Evolutionary conservation across 2,329 filamentous ascomycete genomes (phyloP), one percentile per base, ranked within the genome.

Genomic region (Amphichorda felina): DNA sequence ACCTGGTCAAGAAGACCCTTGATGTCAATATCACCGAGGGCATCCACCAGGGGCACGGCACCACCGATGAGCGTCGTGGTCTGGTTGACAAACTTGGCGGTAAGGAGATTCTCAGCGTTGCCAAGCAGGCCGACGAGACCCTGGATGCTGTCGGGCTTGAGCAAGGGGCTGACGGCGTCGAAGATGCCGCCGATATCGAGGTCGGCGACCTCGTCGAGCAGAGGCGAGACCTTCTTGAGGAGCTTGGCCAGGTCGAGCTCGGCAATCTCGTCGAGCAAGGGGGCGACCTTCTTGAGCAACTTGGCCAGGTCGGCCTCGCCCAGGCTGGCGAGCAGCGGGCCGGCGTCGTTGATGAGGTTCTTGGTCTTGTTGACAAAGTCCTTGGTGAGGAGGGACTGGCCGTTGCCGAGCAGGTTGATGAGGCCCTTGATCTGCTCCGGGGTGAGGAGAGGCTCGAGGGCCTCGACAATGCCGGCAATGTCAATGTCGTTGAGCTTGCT

Each of bases 51-150:
- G 0, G 59, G 60, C 8, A 55, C 51, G 6, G 58, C 59, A 2
- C 49, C 55, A 8, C 47, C 47, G 14, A 61, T 52, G 15, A 61
- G 51, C 0, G 50, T 57, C 8, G 60, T 54, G 0, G 58, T 64
- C 31, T 61, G 50, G 34, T 61, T 60, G 44, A 63, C 60, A 32
- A 63, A 62, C 10, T 52, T 50, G 31, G 38, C 36, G 1, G 51
- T 61, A 17, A 62, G 50, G 2, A 62, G 47, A 13, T 51, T 45
- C 37, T 60, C 57, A 0, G 57, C 59, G 29, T 61, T 62, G 15
- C 41, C 48, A 1, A 59, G 44, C 0, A 59, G 47, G 4, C 56
- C 55, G 2, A 59, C 40, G 5, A 63, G 40, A 4, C 56, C 58
- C 36, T 51, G 43, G 7, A 62, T 42, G 0, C 51, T 53, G 10